A percentile compares a stretch with the other conserved stretches of the same genome.
Conservation (phyloP, 805 yeast species). For the Ogataea polymorpha region DNA sequence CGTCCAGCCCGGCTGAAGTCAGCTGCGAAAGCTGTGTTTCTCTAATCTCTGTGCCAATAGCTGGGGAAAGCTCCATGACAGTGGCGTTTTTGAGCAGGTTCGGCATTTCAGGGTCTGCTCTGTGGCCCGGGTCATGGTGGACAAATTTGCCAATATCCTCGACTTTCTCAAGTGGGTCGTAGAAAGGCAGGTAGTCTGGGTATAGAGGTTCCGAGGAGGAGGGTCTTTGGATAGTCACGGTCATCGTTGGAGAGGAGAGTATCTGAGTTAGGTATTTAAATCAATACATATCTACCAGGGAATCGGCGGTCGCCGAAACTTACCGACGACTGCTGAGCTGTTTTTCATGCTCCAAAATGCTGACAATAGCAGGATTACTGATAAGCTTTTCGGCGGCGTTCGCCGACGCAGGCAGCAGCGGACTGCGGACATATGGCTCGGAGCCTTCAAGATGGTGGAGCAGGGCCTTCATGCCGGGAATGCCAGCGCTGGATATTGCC, state of each 20-base stretch:
- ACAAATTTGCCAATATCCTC: slow-evolving; percentile 17
- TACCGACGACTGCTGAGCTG: background rate
- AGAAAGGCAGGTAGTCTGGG: slow-evolving; percentile 13
- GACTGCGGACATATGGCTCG: slow-evolving; percentile 12
- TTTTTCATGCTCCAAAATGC: slow-evolving; percentile 10
- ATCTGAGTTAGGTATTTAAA: background rate
- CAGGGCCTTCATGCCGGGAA: slow-evolving; percentile 17
- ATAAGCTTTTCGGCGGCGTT: background rate
- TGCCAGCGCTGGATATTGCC: slow-evolving; percentile 17
- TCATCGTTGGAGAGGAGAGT: too few relatives aligned
- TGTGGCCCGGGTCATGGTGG: slow-evolving; percentile 16
- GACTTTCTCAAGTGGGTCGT: slow-evolving; percentile 19
- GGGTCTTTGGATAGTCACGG: background rate
- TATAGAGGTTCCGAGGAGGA: background rate
- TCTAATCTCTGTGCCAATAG: slow-evolving; percentile 60
- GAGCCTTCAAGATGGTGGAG: slow-evolving; percentile 10
- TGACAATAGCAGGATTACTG: slow-evolving; percentile 6
- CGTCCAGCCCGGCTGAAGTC: slow-evolving; percentile 56
- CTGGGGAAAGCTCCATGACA: slow-evolving; percentile 53
- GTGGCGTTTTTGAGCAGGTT: slow-evolving; percentile 39
- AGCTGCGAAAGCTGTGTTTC: slow-evolving; percentile 61
- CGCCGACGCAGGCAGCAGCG: slow-evolving; percentile 9
- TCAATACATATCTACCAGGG: background rate
- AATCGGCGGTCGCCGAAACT: background rate
- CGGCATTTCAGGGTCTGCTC: slow-evolving; percentile 50